Percentiles rank a stretch among this genome's conserved stretches.
These are phyloP conservation scores for Claviceps pusilla DNA, from an alignment of 2,329 filamentous ascomycete genomes.

Conservation along the genomic window DNA sequence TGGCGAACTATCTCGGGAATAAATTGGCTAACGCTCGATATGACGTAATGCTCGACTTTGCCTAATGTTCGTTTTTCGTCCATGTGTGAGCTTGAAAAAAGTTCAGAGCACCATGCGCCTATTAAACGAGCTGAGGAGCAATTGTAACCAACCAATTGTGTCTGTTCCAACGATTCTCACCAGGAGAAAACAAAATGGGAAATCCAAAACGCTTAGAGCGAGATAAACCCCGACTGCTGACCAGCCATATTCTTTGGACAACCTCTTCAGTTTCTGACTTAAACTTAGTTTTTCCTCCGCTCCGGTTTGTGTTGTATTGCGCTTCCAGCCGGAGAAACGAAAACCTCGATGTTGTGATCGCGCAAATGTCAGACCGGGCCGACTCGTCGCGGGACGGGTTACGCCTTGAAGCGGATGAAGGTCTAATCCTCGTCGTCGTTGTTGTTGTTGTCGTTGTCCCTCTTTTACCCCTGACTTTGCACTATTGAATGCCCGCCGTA, in stretches of 20 bases:
- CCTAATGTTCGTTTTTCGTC: constrained; percentile 22
- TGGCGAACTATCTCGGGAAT: constrained; percentile 46
- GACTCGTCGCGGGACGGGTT: not conserved
- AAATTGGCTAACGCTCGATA: constrained; percentile 41
- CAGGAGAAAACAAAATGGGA: constrained; percentile 86
- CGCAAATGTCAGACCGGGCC: constrained; percentile 10
- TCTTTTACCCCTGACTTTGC: constrained; percentile 10
- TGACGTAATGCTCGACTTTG: constrained; percentile 50
- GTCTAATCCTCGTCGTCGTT: not conserved
- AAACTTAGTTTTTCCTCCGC: constrained; percentile 31
- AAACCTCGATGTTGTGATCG: constrained; percentile 18
- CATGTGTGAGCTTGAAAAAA: not conserved
- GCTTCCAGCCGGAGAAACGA: constrained; percentile 20
- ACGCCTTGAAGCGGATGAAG: not conserved
- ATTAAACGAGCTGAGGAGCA: not conserved
- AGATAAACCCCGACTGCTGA: constrained; percentile 84
- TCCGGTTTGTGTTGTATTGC: constrained; percentile 12
- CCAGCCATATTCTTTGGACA: constrained; percentile 91
- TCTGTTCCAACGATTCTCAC: constrained; percentile 75
- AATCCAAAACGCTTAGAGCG: constrained; percentile 67
- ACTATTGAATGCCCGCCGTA: constrained; percentile 14
- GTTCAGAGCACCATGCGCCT: not conserved
- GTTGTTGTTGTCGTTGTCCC: not conserved
- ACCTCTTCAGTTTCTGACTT: constrained; percentile 60
- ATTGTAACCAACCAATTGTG: constrained; percentile 48